Percentiles rank a stretch among this genome's conserved stretches.
Evolutionary conservation across 2,329 filamentous ascomycete genomes (phyloP).

Genomic region (Juglanconis oblonga): DNA sequence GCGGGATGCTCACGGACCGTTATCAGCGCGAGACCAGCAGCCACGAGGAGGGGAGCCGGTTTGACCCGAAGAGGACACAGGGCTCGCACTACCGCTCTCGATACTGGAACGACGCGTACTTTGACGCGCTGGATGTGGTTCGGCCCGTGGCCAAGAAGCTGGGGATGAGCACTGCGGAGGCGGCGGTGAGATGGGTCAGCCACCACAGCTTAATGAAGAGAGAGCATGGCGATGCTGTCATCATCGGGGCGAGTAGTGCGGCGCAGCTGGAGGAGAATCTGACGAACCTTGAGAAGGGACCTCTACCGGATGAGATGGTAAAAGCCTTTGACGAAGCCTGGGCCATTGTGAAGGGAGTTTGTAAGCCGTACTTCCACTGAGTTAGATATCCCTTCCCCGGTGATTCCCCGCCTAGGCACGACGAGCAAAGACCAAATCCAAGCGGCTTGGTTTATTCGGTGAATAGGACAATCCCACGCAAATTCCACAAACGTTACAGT

Average conservation of each 20-base stretch:
- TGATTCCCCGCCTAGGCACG: no score
- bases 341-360: constrained; percentile 54
- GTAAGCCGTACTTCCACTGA: constrained; percentile 17
- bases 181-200: constrained; percentile 60
- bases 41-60: constrained; percentile 33
- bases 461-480: no score
- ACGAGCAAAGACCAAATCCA: no score
- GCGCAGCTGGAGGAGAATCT: constrained; percentile 47
- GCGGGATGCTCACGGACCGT: constrained; percentile 43
- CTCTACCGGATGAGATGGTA: constrained; percentile 67
- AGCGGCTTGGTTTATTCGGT: no score
- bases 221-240: constrained; percentile 39
- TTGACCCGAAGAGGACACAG: constrained; percentile 37
- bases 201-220: constrained; percentile 57
- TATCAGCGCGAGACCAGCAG: constrained; percentile 26
- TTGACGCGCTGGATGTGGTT: constrained; percentile 57
- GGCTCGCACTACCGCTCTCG: constrained; percentile 48
- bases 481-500: no score
- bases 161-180: constrained; percentile 60
- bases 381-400: neutral
- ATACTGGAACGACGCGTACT: constrained; percentile 59
- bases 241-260: constrained; percentile 46
- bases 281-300: constrained; percentile 50
- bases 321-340: constrained; percentile 72
- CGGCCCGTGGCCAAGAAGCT: constrained; percentile 60